These are phyloP conservation scores for Boletus vinaceobasis DNA, from an alignment of 768 basidiomycete species.

Conservation along the genomic window DNA sequence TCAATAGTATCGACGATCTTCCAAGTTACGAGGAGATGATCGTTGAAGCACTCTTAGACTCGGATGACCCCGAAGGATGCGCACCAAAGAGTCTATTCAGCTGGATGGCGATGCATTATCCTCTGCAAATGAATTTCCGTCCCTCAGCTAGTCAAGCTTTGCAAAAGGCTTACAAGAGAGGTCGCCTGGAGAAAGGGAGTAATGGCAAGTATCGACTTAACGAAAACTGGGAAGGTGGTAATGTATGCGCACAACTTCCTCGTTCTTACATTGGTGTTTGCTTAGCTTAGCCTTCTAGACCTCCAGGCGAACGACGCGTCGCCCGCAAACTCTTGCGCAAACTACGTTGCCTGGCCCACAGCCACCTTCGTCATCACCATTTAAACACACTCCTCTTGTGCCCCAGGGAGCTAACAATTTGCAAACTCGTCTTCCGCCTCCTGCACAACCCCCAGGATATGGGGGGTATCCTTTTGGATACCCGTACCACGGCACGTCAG, in stretches of 20 bases:
- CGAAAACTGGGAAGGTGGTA: slow-evolving; percentile 76
- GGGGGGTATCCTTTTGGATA: slow-evolving; percentile 40
- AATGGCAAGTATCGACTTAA: slow-evolving; percentile 75
- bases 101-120: slow-evolving; percentile 82
- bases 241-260: slow-evolving; percentile 44
- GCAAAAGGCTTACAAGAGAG: slow-evolving; percentile 81
- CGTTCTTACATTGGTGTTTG: background rate
- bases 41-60: slow-evolving; percentile 68
- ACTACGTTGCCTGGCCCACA: slow-evolving; percentile 29
- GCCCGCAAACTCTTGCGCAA: slow-evolving; percentile 56
- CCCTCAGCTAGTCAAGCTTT: slow-evolving; percentile 88
- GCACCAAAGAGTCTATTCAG: slow-evolving; percentile 80
- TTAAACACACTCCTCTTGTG: slow-evolving; percentile 53
- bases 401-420: slow-evolving; percentile 31
- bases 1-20: slow-evolving; percentile 46
- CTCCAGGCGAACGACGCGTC: slow-evolving; percentile 71
- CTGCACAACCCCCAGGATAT: slow-evolving; percentile 34
- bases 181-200: slow-evolving; percentile 72
- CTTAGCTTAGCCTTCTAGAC: slow-evolving; percentile 44
- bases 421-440: slow-evolving; percentile 35
- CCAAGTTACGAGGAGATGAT: slow-evolving; percentile 94
- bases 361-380: slow-evolving; percentile 44
- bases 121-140: slow-evolving; percentile 83
- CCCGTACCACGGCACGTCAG: slow-evolving; percentile 24
- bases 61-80: slow-evolving; percentile 67